Percentiles rank a stretch among this genome's conserved stretches.
Conservation (phyloP, 768 basidiomycete genomes). For the Phanerochaete carnosa region DNA sequence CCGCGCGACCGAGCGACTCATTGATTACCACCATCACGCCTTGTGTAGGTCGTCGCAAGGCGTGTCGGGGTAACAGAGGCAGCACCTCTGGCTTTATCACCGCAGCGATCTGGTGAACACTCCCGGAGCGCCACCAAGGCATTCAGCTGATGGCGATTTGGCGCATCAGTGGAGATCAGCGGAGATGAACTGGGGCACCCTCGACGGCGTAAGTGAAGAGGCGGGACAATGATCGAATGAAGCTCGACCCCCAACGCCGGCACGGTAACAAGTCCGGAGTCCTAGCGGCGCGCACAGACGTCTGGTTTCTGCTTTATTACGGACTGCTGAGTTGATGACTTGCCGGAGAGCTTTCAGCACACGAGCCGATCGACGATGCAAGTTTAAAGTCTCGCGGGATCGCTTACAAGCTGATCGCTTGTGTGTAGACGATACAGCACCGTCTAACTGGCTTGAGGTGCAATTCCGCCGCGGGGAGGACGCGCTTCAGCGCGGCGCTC, state of each 20-base stretch:
- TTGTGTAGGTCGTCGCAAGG: too few species aligned
- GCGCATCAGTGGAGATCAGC: not conserved
- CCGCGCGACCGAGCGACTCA: too few species aligned
- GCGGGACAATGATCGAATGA: not conserved
- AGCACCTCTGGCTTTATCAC: not conserved
- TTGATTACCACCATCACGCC: too few species aligned
- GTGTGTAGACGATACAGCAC: not conserved
- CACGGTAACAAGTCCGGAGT: not conserved
- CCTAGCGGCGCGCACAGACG: not conserved
- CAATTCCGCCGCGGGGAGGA: not conserved
- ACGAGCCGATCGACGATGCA: not conserved
- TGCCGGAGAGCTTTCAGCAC: not conserved
- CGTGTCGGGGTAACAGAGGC: not conserved
- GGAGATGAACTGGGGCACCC: not conserved
- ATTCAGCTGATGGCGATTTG: not conserved
- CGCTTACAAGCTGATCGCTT: conserved; percentile 3
- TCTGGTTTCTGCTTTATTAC: too few species aligned
- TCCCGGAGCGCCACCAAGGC: not conserved
- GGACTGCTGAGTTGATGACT: not conserved
- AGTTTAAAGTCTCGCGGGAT: conserved; percentile 11
- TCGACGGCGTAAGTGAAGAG: not conserved
- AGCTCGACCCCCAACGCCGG: not conserved
- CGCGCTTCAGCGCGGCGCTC: not conserved
- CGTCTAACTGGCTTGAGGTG: not conserved
- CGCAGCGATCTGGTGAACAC: not conserved